Percentiles rank a stretch among this genome's conserved stretches.
Conservation (phyloP, 345 rosid genomes). For the Xanthoceras sorbifolium region DNA sequence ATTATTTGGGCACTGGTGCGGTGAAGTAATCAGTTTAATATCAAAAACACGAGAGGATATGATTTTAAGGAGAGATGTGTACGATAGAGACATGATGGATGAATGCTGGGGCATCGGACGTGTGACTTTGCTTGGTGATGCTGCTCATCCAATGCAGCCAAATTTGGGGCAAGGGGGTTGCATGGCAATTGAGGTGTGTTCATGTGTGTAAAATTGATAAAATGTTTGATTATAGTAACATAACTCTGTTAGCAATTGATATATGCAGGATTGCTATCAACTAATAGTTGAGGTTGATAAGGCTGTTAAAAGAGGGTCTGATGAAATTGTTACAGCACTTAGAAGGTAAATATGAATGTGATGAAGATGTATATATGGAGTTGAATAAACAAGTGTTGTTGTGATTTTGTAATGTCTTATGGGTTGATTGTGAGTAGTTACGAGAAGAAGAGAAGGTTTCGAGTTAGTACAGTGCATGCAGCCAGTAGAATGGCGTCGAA, state of each 20-base stretch:
- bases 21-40: slow-evolving; percentile 24
- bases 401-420: too few relatives aligned
- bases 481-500: slow-evolving; percentile 30
- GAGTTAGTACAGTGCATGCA: slow-evolving; percentile 20
- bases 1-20: slow-evolving; percentile 25
- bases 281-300: slow-evolving; percentile 24
- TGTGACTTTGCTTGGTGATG: slow-evolving; percentile 32
- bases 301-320: not conserved
- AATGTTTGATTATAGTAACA: too few relatives aligned
- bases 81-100: slow-evolving; percentile 28
- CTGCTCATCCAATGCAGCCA: slow-evolving; percentile 36
- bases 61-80: slow-evolving; percentile 22
- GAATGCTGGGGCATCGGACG: slow-evolving; percentile 30
- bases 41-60: slow-evolving; percentile 23
- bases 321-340: slow-evolving; percentile 21
- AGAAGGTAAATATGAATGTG: slow-evolving; percentile 15
- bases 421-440: slow-evolving; percentile 1
- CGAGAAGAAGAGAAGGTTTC: slow-evolving; percentile 24
- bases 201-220: not conserved
- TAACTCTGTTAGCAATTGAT: not conserved
- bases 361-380: too few relatives aligned
- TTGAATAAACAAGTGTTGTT: too few relatives aligned
- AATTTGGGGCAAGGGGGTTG: slow-evolving; percentile 34
- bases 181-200: slow-evolving; percentile 32
- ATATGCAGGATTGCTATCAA: slow-evolving; percentile 30